These are phyloP conservation scores for Mucuna pruriens DNA, from an alignment of 306 rosid species.

Conservation along the genomic window DNA sequence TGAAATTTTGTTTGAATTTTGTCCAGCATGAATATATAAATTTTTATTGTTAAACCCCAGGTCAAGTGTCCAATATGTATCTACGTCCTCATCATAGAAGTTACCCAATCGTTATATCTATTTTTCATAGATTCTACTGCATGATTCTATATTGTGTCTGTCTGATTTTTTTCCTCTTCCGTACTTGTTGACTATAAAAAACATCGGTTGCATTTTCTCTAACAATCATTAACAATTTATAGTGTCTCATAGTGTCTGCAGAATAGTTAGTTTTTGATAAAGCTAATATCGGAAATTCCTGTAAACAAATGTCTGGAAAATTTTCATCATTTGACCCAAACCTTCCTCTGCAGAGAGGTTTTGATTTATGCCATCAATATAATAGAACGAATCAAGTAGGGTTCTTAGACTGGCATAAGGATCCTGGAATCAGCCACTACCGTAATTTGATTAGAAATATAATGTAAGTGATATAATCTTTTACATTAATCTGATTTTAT, in stretches of 20 bases:
- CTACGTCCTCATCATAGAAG: background rate
- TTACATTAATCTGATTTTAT: background rate
- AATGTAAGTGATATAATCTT: constrained; percentile 45
- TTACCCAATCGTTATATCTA: background rate
- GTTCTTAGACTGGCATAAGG: constrained; percentile 39
- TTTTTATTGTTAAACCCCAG: background rate
- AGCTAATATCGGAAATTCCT: background rate
- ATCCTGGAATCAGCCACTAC: background rate
- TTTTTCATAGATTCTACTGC: background rate
- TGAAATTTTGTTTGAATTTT: background rate
- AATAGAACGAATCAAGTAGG: background rate
- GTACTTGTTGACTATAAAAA: background rate
- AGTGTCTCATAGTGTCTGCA: constrained; percentile 4
- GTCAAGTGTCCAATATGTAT: background rate
- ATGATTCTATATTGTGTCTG: background rate
- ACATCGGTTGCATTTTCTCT: background rate
- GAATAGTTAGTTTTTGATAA: constrained; percentile 12
- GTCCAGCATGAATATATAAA: background rate
- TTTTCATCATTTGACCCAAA: background rate
- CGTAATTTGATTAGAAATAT: constrained; percentile 11
- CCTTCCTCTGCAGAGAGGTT: constrained; percentile 6
- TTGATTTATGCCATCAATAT: constrained; percentile 12
- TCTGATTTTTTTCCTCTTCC: background rate
- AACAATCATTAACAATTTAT: background rate
- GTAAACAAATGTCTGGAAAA: background rate